These are phyloP conservation scores for Fusarium verticillioides DNA, from an alignment of 2,329 filamentous ascomycete genomes.

Conservation along the genomic window DNA sequence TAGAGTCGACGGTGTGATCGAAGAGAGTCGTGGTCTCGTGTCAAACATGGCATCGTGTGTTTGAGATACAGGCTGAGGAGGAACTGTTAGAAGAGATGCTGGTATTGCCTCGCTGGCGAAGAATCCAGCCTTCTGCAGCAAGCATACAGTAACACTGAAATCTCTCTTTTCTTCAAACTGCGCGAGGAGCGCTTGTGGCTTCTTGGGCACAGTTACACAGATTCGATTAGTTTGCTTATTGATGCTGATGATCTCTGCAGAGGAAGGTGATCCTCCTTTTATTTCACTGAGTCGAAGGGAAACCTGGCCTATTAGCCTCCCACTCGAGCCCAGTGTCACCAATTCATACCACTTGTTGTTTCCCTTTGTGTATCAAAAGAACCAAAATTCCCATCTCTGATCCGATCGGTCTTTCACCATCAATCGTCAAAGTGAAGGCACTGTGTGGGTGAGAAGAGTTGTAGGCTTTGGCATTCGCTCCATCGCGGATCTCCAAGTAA, in stretches of 20 bases:
- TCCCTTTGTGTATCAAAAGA: conserved; percentile 43
- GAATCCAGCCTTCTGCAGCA: conserved; percentile 49
- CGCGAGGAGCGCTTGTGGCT: conserved; percentile 41
- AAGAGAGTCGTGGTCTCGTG: conserved; percentile 42
- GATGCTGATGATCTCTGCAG: conserved; percentile 36
- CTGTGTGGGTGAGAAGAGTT: conserved; percentile 32
- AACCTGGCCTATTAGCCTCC: conserved; percentile 37
- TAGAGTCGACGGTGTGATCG: conserved; percentile 33
- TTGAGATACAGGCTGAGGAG: not conserved
- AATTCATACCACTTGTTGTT: conserved; percentile 41
- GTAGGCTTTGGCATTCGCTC: conserved; percentile 32
- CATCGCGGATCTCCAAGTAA: conserved; percentile 46
- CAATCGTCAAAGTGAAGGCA: conserved; percentile 45
- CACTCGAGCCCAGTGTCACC: not conserved
- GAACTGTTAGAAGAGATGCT: not conserved
- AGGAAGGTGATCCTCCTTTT: conserved; percentile 7
- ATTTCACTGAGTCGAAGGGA: conserved; percentile 47
- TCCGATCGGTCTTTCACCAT: conserved; percentile 37
- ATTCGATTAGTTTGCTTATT: conserved; percentile 37
- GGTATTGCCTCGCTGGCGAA: conserved; percentile 33
- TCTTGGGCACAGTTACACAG: conserved; percentile 41
- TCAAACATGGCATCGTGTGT: conserved; percentile 1
- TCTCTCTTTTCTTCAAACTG: conserved; percentile 48
- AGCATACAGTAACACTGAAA: conserved; percentile 47
- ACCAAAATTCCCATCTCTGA: conserved; percentile 35